phyloP scores from a whole-genome alignment of 176 grass and related monocot genomes.

The Microstegium vimineum region DNA sequence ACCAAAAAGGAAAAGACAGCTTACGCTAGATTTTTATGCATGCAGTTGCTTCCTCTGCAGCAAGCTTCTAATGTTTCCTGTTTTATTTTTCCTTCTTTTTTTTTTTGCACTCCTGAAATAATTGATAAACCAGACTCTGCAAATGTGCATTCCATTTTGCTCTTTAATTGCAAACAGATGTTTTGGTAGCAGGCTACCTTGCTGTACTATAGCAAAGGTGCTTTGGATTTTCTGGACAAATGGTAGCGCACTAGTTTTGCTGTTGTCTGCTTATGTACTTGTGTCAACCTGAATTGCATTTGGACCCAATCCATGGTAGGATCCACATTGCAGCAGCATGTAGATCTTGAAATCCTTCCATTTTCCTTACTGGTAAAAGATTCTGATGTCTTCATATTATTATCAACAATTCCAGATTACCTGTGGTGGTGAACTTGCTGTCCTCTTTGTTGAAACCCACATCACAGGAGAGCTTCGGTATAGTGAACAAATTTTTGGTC shows the following conservation, averaged over 20 bases:
- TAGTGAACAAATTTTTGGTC: slow-evolving; percentile 74
- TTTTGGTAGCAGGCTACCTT: not conserved
- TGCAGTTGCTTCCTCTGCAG: not conserved
- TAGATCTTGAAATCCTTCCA: slow-evolving; percentile 12
- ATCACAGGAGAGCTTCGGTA: slow-evolving; percentile 56
- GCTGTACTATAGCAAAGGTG: not conserved
- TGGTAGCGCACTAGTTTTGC: not conserved
- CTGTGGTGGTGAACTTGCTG: slow-evolving; percentile 77
- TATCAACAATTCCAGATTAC: slow-evolving; percentile 68
- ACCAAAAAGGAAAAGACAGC: not conserved
- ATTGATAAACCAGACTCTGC: not conserved
- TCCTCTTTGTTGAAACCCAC: slow-evolving; percentile 68
- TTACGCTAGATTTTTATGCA: not conserved
- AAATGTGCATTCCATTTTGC: not conserved
- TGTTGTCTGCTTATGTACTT: not conserved
- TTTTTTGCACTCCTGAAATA: not conserved
- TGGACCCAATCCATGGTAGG: not conserved
- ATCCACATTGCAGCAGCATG: not conserved
- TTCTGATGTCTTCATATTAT: not conserved
- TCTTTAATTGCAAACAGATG: not conserved
- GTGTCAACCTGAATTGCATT: not conserved
- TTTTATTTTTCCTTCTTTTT: not conserved
- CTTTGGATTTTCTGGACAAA: not conserved
- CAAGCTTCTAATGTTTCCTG: not conserved
- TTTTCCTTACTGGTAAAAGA: slow-evolving; percentile 22